A percentile compares a stretch with the other conserved stretches of the same genome.
phyloP scores from a whole-genome alignment of 352 stramenopile species.

The Globisporangium paddicum region DNA sequence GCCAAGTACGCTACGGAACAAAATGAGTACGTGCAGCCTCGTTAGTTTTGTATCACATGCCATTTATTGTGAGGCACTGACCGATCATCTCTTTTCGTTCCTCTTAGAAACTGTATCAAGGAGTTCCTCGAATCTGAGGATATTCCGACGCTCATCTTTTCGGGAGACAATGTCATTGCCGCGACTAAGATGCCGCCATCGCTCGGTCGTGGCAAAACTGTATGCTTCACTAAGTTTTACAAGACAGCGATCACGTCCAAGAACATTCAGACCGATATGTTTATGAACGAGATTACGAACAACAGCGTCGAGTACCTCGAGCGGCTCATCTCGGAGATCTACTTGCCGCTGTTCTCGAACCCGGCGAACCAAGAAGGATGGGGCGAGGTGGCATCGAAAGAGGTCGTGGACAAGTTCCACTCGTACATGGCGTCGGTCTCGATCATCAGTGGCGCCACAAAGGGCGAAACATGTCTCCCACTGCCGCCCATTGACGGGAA shows the following conservation, averaged over 20 bases:
- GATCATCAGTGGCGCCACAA: slow-evolving; percentile 96
- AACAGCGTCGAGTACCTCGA: slow-evolving; percentile 95
- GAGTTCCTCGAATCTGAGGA: slow-evolving; percentile 89
- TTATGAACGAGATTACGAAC: slow-evolving; percentile 81
- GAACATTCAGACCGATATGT: slow-evolving; percentile 86
- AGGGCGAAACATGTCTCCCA: slow-evolving; percentile 96
- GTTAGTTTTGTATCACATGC: neutral
- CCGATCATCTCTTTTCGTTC: neutral
- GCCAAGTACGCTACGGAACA: slow-evolving; percentile 79
- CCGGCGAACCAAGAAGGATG: slow-evolving; percentile 93
- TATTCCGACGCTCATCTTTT: slow-evolving; percentile 86
- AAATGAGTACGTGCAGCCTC: slow-evolving; percentile 51
- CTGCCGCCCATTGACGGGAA: slow-evolving; percentile 90
- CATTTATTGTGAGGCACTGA: neutral
- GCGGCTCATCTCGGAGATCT: slow-evolving; percentile 92
- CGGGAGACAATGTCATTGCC: slow-evolving; percentile 81
- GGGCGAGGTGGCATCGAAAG: slow-evolving; percentile 95
- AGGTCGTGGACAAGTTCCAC: slow-evolving; percentile 97
- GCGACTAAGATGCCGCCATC: slow-evolving; percentile 85
- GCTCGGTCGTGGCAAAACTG: slow-evolving; percentile 85
- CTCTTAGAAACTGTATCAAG: slow-evolving; percentile 60
- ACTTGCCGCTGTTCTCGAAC: slow-evolving; percentile 95
- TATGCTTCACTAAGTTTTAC: slow-evolving; percentile 91
- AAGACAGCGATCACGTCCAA: slow-evolving; percentile 71
- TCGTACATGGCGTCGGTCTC: slow-evolving; percentile 94